These are phyloP conservation scores for Coemansia sp. DNA, from an alignment of 192 early-diverging fungal species.

Conservation along the genomic window DNA sequence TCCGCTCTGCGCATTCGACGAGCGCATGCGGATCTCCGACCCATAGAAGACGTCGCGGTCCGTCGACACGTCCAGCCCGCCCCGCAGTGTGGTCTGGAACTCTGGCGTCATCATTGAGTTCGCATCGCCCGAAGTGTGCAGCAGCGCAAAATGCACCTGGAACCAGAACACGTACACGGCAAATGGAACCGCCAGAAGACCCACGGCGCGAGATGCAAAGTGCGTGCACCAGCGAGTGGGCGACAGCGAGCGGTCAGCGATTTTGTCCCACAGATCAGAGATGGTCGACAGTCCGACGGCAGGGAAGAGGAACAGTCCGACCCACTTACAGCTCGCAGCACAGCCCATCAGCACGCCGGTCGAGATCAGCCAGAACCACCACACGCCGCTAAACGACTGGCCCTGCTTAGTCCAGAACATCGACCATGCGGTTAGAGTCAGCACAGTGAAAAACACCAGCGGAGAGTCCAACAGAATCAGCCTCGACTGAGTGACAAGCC, in stretches of 20 bases:
- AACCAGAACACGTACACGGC: slow-evolving; percentile 84
- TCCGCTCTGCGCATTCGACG: slow-evolving; percentile 49
- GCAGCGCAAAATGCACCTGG: slow-evolving; percentile 86
- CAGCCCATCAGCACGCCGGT: slow-evolving; percentile 83
- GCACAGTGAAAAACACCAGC: slow-evolving; percentile 84
- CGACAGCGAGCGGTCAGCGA: slow-evolving; percentile 70
- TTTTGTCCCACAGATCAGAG: slow-evolving; percentile 85
- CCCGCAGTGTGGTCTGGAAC: slow-evolving; percentile 83
- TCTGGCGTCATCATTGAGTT: slow-evolving; percentile 90
- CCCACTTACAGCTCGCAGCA: slow-evolving; percentile 87
- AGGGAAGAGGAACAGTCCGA: slow-evolving; percentile 90
- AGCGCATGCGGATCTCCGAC: slow-evolving; percentile 50
- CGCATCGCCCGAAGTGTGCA: slow-evolving; percentile 78
- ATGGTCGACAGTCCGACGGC: slow-evolving; percentile 83
- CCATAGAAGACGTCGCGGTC: slow-evolving; percentile 59
- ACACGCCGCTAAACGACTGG: slow-evolving; percentile 72
- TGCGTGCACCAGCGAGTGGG: slow-evolving; percentile 62
- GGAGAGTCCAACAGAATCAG: slow-evolving; percentile 94
- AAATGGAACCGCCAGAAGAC: slow-evolving; percentile 81
- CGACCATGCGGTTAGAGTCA: slow-evolving; percentile 83
- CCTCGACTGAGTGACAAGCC: slow-evolving; percentile 87
- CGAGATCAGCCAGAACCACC: slow-evolving; percentile 91
- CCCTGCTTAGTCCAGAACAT: slow-evolving; percentile 78
- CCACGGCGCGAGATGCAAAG: slow-evolving; percentile 81
- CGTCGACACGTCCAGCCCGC: slow-evolving; percentile 51